Conservation (phyloP, 2,329 filamentous ascomycete species). For the Mollisiaceae sp. region DNA sequence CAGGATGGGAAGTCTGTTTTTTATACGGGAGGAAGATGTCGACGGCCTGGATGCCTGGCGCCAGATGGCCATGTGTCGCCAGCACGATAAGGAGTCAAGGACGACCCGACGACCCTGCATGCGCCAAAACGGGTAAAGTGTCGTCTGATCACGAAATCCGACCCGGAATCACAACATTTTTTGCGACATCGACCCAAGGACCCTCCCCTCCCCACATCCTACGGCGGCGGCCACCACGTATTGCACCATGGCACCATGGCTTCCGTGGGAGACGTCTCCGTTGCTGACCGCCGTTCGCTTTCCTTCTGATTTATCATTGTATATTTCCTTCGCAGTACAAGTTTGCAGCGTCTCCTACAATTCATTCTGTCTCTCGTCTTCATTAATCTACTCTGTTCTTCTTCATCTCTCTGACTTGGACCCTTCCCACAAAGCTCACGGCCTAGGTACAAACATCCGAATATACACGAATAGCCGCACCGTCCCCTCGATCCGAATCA, state of each 20-base stretch:
- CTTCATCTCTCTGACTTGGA: neutral
- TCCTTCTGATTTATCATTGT: neutral
- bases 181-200: constrained; percentile 2
- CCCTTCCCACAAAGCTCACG: neutral
- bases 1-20: constrained; percentile 15
- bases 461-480: neutral
- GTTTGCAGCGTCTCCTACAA: neutral
- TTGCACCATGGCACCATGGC: neutral
- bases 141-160: constrained; percentile 21
- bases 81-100: neutral
- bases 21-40: constrained; percentile 6
- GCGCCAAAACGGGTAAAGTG: constrained; percentile 13
- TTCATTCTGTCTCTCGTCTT: constrained; percentile 5
- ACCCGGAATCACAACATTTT: constrained; percentile 15
- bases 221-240: neutral
- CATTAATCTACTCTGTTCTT: neutral
- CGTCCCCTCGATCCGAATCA: neutral
- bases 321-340: neutral
- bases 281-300: constrained; percentile 15
- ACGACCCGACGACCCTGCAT: neutral
- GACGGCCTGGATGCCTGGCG: constrained; percentile 22
- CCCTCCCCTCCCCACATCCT: neutral
- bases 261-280: neutral
- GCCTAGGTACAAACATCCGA: neutral
- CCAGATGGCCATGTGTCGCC: neutral